Evolutionary conservation across 192 early-diverging fungal genomes (phyloP), one percentile per base, ranked within the genome.

Genomic region (Spizellomyces sp.): DNA sequence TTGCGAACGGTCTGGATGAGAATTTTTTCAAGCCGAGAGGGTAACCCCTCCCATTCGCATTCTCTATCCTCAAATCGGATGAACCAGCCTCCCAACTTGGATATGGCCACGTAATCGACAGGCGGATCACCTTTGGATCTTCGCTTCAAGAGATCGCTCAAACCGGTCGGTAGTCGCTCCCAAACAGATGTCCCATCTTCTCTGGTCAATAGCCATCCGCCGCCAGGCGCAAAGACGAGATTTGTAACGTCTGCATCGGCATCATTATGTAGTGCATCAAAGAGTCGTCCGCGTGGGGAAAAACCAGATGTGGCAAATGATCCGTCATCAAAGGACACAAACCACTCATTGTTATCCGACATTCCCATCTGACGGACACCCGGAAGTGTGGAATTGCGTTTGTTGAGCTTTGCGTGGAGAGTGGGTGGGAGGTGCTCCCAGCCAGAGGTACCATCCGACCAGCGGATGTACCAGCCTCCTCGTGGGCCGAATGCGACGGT

Each of bases 151-250:
- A 79, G 50, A 45, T 67, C 58, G 64, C 62, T 65, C 36, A 79
- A 48, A 14, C 63, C 60, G 36, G 67, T 71, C 5, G 77, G 77
- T 44, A 79, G 64, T 41, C 77, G 48, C 66, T 79, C 77, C 54
- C 58, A 79, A 8, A 63, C 42, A 45, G 56, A 59, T 45, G 77
- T 62, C 8, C 77, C 77, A 42, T 79, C 69, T 9, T 74, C 59
- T 27, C 71, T 27, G 9, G 69, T 58, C 27, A 79, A 46, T 8
- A 74, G 45, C 69, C 73, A 79, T 5, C 77, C 77, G 10, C 73
- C 77, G 54, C 67, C 77, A 12, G 77, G 77, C n/a, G 77, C 77
- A 79, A 79, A 79, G 48, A 69, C 62, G 4, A 79, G 58, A 21
- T 60, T 57, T 10, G 47, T 66, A 15, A 74, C 58, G 27, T 72